phyloP scores from a whole-genome alignment of 1,139 yeast genomes.

The Geotrichum restrictum region DNA sequence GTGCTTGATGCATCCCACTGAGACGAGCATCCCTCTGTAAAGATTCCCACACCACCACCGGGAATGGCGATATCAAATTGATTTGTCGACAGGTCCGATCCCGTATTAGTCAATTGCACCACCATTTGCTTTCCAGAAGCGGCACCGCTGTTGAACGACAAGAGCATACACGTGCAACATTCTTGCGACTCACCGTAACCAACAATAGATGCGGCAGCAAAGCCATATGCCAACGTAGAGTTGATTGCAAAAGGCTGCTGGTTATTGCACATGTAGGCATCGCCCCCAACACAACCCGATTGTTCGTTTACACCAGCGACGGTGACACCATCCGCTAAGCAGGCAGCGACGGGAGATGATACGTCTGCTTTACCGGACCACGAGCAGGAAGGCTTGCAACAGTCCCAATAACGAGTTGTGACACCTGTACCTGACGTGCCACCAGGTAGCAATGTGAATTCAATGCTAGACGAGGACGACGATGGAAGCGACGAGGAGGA shows the following conservation, averaged over 20 bases:
- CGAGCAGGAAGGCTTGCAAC: slow-evolving; percentile 25
- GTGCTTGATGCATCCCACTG: slow-evolving; percentile 20
- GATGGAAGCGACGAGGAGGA: background rate
- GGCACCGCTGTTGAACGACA: slow-evolving; percentile 21
- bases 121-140: slow-evolving; percentile 22
- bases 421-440: slow-evolving; percentile 23
- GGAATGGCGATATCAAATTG: slow-evolving; percentile 25
- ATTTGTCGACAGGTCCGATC: slow-evolving; percentile 20
- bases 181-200: slow-evolving; percentile 21
- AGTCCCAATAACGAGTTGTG: slow-evolving; percentile 26
- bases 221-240: slow-evolving; percentile 23
- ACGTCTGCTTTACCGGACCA: slow-evolving; percentile 24
- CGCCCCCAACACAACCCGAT: slow-evolving; percentile 23
- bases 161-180: slow-evolving; percentile 23
- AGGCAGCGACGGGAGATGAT: slow-evolving; percentile 21
- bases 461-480: background rate
- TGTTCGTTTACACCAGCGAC: slow-evolving; percentile 13
- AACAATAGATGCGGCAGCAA: slow-evolving; percentile 23
- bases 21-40: slow-evolving; percentile 19
- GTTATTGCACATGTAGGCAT: slow-evolving; percentile 24
- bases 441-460: slow-evolving; percentile 17
- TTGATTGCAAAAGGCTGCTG: slow-evolving; percentile 24
- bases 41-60: slow-evolving; percentile 25
- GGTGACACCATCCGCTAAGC: slow-evolving; percentile 22
- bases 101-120: slow-evolving; percentile 25